Conservation (phyloP, 1,139 yeast species). For the Geotrichum klebahnii region DNA sequence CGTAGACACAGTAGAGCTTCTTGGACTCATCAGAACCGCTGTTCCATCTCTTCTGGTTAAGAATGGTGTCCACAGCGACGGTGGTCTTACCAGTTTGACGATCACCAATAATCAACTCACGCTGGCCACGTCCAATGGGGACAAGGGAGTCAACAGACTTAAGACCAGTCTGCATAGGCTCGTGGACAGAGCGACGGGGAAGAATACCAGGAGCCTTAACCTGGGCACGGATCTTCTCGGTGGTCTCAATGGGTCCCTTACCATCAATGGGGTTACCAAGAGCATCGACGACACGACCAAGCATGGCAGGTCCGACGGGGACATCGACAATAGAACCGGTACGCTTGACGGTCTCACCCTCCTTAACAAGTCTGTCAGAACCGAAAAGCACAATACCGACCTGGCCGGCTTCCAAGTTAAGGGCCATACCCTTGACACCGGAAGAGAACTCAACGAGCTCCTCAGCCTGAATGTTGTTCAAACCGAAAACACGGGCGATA, state of each 20-base stretch:
- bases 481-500: constrained; percentile 99
- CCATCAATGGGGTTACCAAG: constrained; percentile 99
- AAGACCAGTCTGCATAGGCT: constrained; percentile 99
- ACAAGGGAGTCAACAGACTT: constrained; percentile 98
- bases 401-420: constrained; percentile 99
- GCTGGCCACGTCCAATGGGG: constrained; percentile 99
- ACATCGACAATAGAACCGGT: constrained; percentile 99
- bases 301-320: constrained; percentile 96
- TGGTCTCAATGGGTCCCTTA: constrained; percentile 94
- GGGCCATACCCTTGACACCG: constrained; percentile 99
- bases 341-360: constrained; percentile 99
- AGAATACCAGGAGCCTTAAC: constrained; percentile 99
- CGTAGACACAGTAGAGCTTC: constrained; percentile 99
- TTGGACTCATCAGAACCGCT: constrained; percentile 88
- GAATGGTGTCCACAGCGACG: constrained; percentile 95
- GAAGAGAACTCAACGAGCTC: constrained; percentile 99
- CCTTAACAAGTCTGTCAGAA: constrained; percentile 97
- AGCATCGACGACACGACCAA: constrained; percentile 99
- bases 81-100: constrained; percentile 99
- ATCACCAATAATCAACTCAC: constrained; percentile 99
- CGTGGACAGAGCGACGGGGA: constrained; percentile 97
- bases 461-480: constrained; percentile 99
- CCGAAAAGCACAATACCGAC: constrained; percentile 99
- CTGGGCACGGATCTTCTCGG: constrained; percentile 89
- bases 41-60: constrained; percentile 99